Evolutionary conservation across 257 asterid genomes (phyloP), one percentile per base, ranked within the genome.

Genomic region (Cynanchum wilfordii): DNA sequence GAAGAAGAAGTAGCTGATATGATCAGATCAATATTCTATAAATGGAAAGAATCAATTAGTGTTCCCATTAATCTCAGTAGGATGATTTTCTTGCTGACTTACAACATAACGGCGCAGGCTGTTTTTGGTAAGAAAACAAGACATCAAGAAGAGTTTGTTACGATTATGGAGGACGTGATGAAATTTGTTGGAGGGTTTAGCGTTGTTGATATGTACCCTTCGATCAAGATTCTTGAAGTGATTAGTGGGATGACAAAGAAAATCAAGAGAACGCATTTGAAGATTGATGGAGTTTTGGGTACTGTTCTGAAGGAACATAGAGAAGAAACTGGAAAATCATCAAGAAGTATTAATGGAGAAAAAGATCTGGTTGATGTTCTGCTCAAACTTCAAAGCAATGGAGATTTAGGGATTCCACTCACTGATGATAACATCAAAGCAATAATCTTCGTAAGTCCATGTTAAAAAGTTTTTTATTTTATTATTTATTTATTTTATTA

Each of bases 71-170:
- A 74, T 55, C 58, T 74, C 1, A 74, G 57, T 29, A 10, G 12
- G 47, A 65, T 2, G 77, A 2, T 65, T 8, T 51, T 2, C 5
- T 64, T 50, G 0, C 17, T 63, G 20, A 22, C 64, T 1, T 73
- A 63, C 40, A 30, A 38, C 40, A 22, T 73, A 0, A 22, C 22
- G 51, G 65, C 71, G 0, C 62, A 42, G 65, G 60, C 71, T 50
- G 66, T 54, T 15, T 73, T 63, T 47, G 77, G 77, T 6, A 73
- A 73, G 40, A 52, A 15, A 36, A 73, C 51, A 6, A 55, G 65
- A n/a, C 22, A 49, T 2, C 71, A 73, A 2, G 65, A 65, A 8
- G 57, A 59, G 16, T 72, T 59, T 27, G 30, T 38, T 3, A 13
- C 52, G 0, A 8, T 52, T 1, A 40, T 74, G 65, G 30, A 74